These are phyloP conservation scores for Besnoitia besnoiti DNA, from an alignment of 169 alveolate species.

Conservation along the genomic window DNA sequence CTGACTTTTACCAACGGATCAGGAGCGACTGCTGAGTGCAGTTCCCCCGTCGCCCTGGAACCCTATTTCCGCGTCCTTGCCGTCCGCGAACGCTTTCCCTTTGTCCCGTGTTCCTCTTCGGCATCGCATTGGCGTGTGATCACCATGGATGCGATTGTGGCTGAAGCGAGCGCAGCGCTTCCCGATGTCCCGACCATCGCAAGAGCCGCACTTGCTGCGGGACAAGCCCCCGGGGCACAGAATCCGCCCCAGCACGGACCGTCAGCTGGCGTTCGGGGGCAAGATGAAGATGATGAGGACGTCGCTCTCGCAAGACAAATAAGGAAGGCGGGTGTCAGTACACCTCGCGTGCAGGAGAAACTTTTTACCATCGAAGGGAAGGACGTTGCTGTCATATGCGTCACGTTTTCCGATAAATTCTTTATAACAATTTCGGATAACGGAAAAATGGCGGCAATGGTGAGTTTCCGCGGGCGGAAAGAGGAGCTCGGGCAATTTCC, in stretches of 20 bases:
- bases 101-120: no score
- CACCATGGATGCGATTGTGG: not conserved
- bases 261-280: not conserved
- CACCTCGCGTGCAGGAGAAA: not conserved
- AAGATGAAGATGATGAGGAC: not conserved
- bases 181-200: constrained; percentile 16
- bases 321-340: not conserved
- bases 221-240: not conserved
- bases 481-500: no score
- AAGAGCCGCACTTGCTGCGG: not conserved
- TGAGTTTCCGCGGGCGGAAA: not conserved
- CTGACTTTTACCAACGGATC: no score
- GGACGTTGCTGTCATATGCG: not conserved
- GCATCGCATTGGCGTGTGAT: no score
- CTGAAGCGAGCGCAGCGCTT: not conserved
- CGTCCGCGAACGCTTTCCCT: no score
- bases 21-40: no score
- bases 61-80: no score
- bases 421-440: constrained; percentile 23
- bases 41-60: no score
- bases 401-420: not conserved
- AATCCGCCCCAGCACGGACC: not conserved
- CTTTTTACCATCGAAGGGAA: not conserved
- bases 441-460: constrained; percentile 33
- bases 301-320: not conserved